Evolutionary conservation across 805 yeast genomes (phyloP), one percentile per base, ranked within the genome.

Genomic region (Lachancea kluyveri): DNA sequence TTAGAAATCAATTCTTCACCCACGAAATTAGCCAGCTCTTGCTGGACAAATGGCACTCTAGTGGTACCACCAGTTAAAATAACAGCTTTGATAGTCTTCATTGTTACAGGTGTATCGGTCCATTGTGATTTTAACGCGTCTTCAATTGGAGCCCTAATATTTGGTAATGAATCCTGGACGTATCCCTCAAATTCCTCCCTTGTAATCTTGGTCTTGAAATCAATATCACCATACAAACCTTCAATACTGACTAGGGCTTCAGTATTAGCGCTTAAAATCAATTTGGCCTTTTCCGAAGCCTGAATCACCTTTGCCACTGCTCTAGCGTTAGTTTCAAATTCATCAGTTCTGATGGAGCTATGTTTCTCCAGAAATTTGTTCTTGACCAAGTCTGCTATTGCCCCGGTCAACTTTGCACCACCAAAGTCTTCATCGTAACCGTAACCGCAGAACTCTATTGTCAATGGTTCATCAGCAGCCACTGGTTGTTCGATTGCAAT

Each of bases 41-140:
- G 68, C 57, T 86, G 92, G 28, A 92, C 81, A 48, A 82, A 70
- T 10, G 98, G 98, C 18, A 86, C 83, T 54, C 98, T 75, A 5
- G 90, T 76, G 0, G 94, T 75, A 1, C 98, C 98, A 42, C 98
- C 98, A 25, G 83, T 72, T 34, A 88, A 67, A 35, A 92, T 77
- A 3, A 92, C 75, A 2, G 95, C 79, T 21, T 64, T 57, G 2
- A 83, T 37, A 21, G 74, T 66, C 3, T 54, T 51, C 14, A 65
- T 36, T 1, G 49, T 33, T 6, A 60, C 28, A 0, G 48, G 40
- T 2, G 52, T 46, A 7, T 46, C 48, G 30, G 50, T 44, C 9
- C 54, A 43, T 21, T 64, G 60, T 12, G 54, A 51, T 2, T 53
- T 43, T 19, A 85, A 54, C 0, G 83, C 74, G 18, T 64, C 60